phyloP scores from a whole-genome alignment of 768 basidiomycete species.

The Tephrocybe sp. region DNA sequence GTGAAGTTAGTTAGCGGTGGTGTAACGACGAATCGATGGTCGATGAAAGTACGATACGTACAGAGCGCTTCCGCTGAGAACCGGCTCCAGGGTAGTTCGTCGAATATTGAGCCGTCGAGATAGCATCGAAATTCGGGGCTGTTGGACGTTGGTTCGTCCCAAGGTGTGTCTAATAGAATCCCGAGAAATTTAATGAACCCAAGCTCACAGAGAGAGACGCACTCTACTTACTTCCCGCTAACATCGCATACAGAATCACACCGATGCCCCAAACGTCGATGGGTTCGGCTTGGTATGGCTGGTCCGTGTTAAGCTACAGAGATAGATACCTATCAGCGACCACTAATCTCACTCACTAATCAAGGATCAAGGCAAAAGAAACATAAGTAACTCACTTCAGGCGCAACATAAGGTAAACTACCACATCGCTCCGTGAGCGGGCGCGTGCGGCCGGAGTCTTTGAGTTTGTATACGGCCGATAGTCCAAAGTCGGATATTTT shows the following conservation, averaged over 20 bases:
- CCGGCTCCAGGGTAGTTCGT: slow-evolving; percentile 76
- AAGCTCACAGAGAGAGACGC: background rate
- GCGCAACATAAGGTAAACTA: slow-evolving; percentile 14
- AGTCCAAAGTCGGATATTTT: slow-evolving; percentile 97
- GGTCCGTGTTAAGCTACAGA: slow-evolving; percentile 58
- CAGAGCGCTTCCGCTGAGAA: slow-evolving; percentile 58
- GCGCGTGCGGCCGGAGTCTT: slow-evolving; percentile 74
- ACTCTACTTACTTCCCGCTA: slow-evolving; percentile 75
- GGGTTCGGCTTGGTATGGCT: slow-evolving; percentile 84
- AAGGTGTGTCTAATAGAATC: slow-evolving; percentile 79
- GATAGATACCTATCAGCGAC: no score
- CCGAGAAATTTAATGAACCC: background rate
- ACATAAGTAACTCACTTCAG: slow-evolving; percentile 5
- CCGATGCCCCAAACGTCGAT: slow-evolving; percentile 97
- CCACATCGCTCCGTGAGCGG: slow-evolving; percentile 39
- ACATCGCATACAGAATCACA: slow-evolving; percentile 87
- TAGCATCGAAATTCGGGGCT: slow-evolving; percentile 83
- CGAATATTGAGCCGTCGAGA: slow-evolving; percentile 67
- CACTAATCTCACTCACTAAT: background rate
- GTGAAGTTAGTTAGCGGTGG: background rate
- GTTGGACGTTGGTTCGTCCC: slow-evolving; percentile 87
- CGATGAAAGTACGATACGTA: slow-evolving; percentile 33
- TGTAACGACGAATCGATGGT: no score
- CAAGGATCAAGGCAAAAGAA: background rate
- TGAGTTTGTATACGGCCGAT: slow-evolving; percentile 85